These are phyloP conservation scores for Seiridium unicorne DNA, from an alignment of 2,329 filamentous ascomycete genomes.

Conservation along the genomic window DNA sequence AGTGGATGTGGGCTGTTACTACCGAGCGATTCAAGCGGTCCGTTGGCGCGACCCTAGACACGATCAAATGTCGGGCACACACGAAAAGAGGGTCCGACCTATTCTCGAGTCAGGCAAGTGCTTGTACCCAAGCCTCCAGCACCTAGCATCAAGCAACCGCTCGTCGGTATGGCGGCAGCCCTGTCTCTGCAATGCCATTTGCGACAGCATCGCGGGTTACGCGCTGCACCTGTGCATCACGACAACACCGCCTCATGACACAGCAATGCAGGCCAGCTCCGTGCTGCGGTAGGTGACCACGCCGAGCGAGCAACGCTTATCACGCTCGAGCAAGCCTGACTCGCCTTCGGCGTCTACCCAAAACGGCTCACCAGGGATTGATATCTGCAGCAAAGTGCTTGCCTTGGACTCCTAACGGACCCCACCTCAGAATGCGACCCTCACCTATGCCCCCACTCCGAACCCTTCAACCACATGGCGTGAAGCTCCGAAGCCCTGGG, in stretches of 20 bases:
- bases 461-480: conserved; percentile 14
- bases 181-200: background rate
- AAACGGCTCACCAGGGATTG: background rate
- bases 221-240: background rate
- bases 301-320: background rate
- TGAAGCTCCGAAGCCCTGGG: conserved; percentile 10
- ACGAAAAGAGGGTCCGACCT: conserved; percentile 10
- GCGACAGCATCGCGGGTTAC: background rate
- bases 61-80: conserved; percentile 10
- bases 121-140: conserved; percentile 5
- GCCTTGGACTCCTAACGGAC: background rate
- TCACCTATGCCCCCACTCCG: conserved; percentile 11
- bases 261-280: background rate
- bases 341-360: conserved; percentile 3
- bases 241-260: background rate
- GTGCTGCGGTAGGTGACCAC: background rate
- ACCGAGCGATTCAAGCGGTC: conserved; percentile 14
- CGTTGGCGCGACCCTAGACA: conserved; percentile 10
- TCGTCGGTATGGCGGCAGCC: background rate
- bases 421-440: background rate
- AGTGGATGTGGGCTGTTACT: conserved; percentile 12
- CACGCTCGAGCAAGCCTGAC: background rate
- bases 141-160: background rate
- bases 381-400: conserved; percentile 4
- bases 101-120: conserved; percentile 14